Evolutionary conservation across 495 filamentous ascomycete genomes (phyloP).

Genomic region (Neurospora sp.): DNA sequence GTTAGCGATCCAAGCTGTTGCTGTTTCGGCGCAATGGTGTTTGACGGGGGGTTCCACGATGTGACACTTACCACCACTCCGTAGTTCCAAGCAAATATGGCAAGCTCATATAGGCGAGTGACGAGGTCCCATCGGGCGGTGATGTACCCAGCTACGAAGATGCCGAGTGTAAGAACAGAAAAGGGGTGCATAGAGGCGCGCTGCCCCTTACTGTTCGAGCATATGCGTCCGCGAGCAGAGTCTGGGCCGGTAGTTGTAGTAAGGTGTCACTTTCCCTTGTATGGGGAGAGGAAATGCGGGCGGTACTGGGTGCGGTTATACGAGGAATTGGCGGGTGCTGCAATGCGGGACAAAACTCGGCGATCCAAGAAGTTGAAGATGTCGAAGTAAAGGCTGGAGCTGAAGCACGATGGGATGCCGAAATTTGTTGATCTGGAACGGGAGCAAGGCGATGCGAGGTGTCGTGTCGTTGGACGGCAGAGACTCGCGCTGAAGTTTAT

Average conservation of each 20-base stretch:
- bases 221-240: constrained; percentile 7
- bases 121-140: constrained; percentile 98
- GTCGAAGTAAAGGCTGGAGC: not conserved
- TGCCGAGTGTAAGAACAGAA: constrained; percentile 82
- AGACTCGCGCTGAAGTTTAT: not conserved
- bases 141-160: constrained; percentile 98
- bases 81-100: constrained; percentile 96
- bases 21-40: not conserved
- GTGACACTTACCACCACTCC: constrained; percentile 74
- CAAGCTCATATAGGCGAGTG: constrained; percentile 87
- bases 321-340: not conserved
- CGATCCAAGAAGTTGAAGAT: not conserved
- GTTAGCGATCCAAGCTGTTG: not conserved
- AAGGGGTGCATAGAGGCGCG: constrained; percentile 85
- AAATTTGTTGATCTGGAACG: not conserved
- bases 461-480: not conserved
- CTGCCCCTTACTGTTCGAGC: constrained; percentile 16
- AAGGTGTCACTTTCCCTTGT: not conserved
- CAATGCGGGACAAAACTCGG: not conserved
- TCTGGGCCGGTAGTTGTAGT: not conserved
- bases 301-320: not conserved
- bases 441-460: not conserved
- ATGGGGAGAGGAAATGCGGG: not conserved
- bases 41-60: not conserved
- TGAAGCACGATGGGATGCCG: not conserved